Base-by-base conservation (phyloP, 768 basidiomycete species). In the Calocera viscosa region DNA sequence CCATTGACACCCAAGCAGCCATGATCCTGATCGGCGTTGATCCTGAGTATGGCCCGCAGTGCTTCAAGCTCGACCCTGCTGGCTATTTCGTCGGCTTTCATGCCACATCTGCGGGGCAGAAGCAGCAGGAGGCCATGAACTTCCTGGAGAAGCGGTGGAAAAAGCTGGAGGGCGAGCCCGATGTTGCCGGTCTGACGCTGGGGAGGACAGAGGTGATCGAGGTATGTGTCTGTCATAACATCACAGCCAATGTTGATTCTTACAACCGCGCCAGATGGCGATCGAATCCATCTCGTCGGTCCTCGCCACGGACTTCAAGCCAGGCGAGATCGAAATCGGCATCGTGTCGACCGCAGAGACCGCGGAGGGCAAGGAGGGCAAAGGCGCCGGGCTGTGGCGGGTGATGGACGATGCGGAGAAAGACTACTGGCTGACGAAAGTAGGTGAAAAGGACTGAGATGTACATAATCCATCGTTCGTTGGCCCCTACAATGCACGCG, bases 101-200 rank as follows among this genome's bases (percentile, higher is more conserved):
- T 72, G 96, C 96, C 10, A 95, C 95, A 1, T 86, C 95, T 0
- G 89, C 94, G 1, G 96, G 96, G 0, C 77, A 77, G 69, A 98
- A 99, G 73, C 96, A 98, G 73, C 95, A 96, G 74, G 96, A 99
- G 74, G 94, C 92, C 0, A 96, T 94, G 87, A 98, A 98, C 76
- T 90, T 93, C 73, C 82, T 99, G 49, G 96, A 99, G 80, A 98
- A 98, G 80, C 91, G 92, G 76, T 98, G 93, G 94, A 99, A 98
- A 81, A 93, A 93, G 76, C 80, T 93, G 33, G 87, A 91, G 72
- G 83, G 82, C 26, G 88, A 94, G 75, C 82, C 91, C 16, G 81
- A 82, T 16, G 81, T 82, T 60, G 91, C 91, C 1, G 88, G 90
- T 66, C 83, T 86, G 78, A 83, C 81, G 0, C 80, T 96, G 65